These are phyloP conservation scores for Globisporangium camurandrum DNA, from an alignment of 352 stramenopile genomes.

Conservation along the genomic window DNA sequence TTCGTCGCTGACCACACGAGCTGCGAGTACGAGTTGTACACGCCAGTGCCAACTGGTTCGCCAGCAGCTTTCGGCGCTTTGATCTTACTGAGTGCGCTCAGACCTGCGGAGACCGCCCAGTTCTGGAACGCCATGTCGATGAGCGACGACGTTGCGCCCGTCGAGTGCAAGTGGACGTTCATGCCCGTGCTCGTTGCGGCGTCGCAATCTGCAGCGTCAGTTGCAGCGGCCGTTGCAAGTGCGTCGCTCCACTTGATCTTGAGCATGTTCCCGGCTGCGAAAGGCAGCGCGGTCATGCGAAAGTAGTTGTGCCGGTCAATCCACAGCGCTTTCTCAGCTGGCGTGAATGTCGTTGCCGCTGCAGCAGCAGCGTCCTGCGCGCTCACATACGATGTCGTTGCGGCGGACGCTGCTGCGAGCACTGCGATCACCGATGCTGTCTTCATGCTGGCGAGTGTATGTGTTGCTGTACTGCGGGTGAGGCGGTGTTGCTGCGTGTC, in stretches of 20 bases:
- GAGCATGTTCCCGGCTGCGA: constrained; percentile 55
- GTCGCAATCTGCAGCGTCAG: constrained; percentile 31
- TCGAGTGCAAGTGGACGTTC: constrained; percentile 38
- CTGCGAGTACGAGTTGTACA: constrained; percentile 75
- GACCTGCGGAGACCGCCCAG: constrained; percentile 51
- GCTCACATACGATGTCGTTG: constrained; percentile 1
- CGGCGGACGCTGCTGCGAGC: background rate
- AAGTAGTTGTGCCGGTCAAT: constrained; percentile 78
- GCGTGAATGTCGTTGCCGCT: no score
- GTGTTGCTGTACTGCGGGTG: background rate
- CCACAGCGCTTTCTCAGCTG: constrained; percentile 49
- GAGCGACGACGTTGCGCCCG: constrained; percentile 14
- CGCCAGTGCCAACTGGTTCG: constrained; percentile 40
- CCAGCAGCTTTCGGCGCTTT: constrained; percentile 28
- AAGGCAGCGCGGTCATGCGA: constrained; percentile 60
- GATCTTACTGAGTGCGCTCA: constrained; percentile 37
- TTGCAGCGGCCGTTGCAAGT: constrained; percentile 29
- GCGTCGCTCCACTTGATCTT: constrained; percentile 51
- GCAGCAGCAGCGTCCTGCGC: constrained; percentile 13
- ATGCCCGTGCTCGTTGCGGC: constrained; percentile 25
- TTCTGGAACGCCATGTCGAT: constrained; percentile 49
- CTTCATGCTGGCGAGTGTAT: constrained; percentile 9
- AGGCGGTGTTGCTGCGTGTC: background rate
- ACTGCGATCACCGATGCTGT: constrained; percentile 5
- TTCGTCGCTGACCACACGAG: constrained; percentile 57